These are phyloP conservation scores for Lactifluus subvellereus DNA, from an alignment of 768 basidiomycete genomes.

Conservation along the genomic window DNA sequence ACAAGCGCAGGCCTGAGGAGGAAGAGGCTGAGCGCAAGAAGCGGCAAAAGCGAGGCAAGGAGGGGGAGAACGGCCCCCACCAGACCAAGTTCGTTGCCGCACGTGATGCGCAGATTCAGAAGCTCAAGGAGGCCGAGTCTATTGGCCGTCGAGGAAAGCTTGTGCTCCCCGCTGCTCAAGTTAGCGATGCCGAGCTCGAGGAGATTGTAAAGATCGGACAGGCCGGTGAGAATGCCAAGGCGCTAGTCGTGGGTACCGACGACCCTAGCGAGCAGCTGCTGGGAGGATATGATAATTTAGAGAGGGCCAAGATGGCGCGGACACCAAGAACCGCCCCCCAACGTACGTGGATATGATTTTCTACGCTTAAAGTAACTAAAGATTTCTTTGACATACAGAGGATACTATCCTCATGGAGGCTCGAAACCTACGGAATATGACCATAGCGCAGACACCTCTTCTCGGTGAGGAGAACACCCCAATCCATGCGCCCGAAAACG, in stretches of 20 bases:
- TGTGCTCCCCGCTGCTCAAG: slow-evolving; percentile 82
- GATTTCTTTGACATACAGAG: slow-evolving; percentile 44
- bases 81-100: slow-evolving; percentile 97
- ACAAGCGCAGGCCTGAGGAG: slow-evolving; percentile 90
- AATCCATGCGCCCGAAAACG: slow-evolving; percentile 63
- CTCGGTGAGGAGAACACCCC: slow-evolving; percentile 98
- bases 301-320: slow-evolving; percentile 83
- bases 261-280: slow-evolving; percentile 82
- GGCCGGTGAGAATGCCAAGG: slow-evolving; percentile 83
- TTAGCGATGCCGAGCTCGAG: slow-evolving; percentile 90
- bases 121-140: slow-evolving; percentile 94
- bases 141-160: slow-evolving; percentile 85
- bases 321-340: slow-evolving; percentile 94
- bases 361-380: slow-evolving; percentile 12
- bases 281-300: slow-evolving; percentile 89
- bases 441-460: slow-evolving; percentile 85
- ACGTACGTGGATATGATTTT: slow-evolving; percentile 39
- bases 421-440: slow-evolving; percentile 92
- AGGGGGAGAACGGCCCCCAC: slow-evolving; percentile 51
- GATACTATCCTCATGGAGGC: slow-evolving; percentile 95
- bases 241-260: slow-evolving; percentile 73
- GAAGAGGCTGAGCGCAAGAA: slow-evolving; percentile 93
- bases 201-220: slow-evolving; percentile 98
- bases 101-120: slow-evolving; percentile 95
- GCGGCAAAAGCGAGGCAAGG: slow-evolving; percentile 74